These are phyloP conservation scores for Lipomyces sp. DNA, from an alignment of 805 yeast species.

Conservation along the genomic window DNA sequence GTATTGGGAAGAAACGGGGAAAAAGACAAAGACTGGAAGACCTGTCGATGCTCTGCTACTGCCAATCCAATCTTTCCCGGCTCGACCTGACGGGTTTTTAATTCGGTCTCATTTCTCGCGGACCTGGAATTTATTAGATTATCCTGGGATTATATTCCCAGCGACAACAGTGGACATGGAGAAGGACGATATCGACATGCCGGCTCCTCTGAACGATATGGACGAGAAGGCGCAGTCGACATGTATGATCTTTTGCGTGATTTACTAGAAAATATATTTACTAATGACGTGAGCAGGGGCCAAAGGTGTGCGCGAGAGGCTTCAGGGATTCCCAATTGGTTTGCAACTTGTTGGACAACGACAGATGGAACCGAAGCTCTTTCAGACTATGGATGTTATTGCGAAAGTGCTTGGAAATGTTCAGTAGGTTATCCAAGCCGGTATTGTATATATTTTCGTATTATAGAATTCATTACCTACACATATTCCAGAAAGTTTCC, in stretches of 20 bases:
- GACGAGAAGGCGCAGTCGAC: conserved; percentile 30
- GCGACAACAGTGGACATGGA: conserved; percentile 32
- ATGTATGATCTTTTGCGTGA: conserved; percentile 11
- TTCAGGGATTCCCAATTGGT: conserved; percentile 34
- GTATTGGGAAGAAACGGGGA: conserved; percentile 33
- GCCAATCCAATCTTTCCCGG: conserved; percentile 35
- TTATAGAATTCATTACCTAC: neutral
- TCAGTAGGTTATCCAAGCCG: neutral
- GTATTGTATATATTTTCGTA: neutral
- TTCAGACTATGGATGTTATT: conserved; percentile 33
- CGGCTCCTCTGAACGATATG: conserved; percentile 31
- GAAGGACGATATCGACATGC: conserved; percentile 32
- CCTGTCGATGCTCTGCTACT: conserved; percentile 36
- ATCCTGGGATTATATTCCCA: conserved; percentile 35
- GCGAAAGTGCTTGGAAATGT: conserved; percentile 9
- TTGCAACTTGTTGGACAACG: conserved; percentile 37
- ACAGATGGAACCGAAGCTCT: conserved; percentile 38
- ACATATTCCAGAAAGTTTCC: too few relatives aligned
- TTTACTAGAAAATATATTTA: neutral
- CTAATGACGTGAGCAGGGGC: conserved; percentile 10
- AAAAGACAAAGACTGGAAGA: conserved; percentile 30
- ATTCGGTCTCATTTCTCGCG: conserved; percentile 36
- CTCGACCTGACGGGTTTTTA: conserved; percentile 36
- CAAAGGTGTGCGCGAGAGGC: conserved; percentile 22
- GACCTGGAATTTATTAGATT: conserved; percentile 33